Evolutionary conservation across 768 basidiomycete species (phyloP).

Genomic region (Termitomyces sp.): DNA sequence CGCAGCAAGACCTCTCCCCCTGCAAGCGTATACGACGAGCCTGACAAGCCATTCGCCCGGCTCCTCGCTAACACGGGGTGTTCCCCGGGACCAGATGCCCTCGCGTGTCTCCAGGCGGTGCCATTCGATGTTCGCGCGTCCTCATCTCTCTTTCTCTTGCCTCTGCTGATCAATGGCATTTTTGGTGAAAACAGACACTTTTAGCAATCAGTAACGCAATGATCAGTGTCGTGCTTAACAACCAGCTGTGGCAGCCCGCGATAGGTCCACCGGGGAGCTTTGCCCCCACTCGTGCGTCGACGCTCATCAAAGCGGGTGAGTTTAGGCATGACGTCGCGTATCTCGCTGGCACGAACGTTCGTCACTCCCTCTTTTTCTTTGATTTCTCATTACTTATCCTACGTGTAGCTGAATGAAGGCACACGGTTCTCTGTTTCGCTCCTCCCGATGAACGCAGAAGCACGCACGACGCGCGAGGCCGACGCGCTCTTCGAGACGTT

Average conservation of each 20-base stretch:
- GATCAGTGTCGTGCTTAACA: constrained; percentile 39
- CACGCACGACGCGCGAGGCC: constrained; percentile 33
- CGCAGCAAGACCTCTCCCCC: constrained; percentile 47
- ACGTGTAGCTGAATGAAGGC: constrained; percentile 23
- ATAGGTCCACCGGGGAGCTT: constrained; percentile 49
- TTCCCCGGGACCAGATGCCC: constrained; percentile 36
- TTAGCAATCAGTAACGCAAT: constrained; percentile 41
- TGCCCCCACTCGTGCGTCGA: constrained; percentile 39
- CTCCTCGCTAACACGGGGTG: constrained; percentile 45
- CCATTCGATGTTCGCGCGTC: constrained; percentile 33
- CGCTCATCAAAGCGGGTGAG: constrained; percentile 37
- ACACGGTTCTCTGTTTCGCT: constrained; percentile 40
- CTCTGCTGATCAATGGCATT: background rate
- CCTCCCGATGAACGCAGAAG: constrained; percentile 35
- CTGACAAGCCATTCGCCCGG: constrained; percentile 45
- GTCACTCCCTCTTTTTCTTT: constrained; percentile 3
- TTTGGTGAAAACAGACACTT: constrained; percentile 31
- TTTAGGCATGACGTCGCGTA: constrained; percentile 47
- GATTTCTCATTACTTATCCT: background rate
- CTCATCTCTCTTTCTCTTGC: background rate
- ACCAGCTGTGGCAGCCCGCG: constrained; percentile 53
- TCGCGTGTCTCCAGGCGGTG: constrained; percentile 41
- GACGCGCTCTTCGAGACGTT: constrained; percentile 40
- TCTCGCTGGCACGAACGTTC: constrained; percentile 50
- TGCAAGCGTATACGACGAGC: constrained; percentile 41